Evolutionary conservation across 345 rosid species (phyloP).

Genomic region (Zanthoxylum bungeanum): DNA sequence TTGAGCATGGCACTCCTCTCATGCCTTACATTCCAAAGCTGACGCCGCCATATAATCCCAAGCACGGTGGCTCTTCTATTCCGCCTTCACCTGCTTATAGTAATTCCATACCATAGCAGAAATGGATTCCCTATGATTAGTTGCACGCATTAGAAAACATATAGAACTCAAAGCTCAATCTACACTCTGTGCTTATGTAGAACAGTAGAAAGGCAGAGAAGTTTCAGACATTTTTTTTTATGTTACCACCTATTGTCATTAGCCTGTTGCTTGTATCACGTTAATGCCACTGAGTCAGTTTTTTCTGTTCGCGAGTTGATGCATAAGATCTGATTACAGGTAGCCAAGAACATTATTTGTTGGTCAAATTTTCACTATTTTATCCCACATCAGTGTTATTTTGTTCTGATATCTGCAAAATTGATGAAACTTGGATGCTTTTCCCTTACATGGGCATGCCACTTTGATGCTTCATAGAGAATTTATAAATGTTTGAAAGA

Average conservation of each 20-base stretch:
- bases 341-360: not conserved
- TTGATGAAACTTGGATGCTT: not conserved
- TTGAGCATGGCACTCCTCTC: conserved; percentile 11
- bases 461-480: not conserved
- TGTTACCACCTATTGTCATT: no score
- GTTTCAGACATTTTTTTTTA: no score
- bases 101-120: no score
- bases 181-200: not conserved
- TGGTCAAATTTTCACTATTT: not conserved
- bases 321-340: not conserved
- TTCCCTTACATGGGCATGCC: not conserved
- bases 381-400: no score
- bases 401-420: no score
- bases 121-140: not conserved
- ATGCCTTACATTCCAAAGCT: conserved; percentile 15
- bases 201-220: not conserved
- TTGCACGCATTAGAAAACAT: not conserved
- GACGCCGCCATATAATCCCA: not conserved
- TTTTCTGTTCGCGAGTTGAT: no score
- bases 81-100: conserved; percentile 7
- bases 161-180: not conserved
- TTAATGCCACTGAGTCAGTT: no score
- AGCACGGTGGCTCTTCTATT: not conserved
- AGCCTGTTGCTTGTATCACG: not conserved
- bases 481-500: conserved; percentile 1